Evolutionary conservation across 352 stramenopile species (phyloP), one percentile per base, ranked within the genome.

Genomic region (Hyaloperonospora brassicae): DNA sequence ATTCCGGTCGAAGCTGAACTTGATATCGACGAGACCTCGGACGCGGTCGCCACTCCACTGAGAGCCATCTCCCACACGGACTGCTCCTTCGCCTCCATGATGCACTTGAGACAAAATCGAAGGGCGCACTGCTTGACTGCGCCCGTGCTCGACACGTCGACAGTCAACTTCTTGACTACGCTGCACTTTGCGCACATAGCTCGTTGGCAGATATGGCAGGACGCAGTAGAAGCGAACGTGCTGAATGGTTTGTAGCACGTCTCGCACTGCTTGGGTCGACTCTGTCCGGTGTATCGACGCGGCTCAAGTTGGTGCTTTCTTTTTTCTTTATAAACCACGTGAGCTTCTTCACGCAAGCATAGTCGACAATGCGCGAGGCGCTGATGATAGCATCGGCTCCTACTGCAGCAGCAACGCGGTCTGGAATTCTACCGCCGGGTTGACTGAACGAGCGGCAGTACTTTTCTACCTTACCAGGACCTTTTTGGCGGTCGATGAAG

Each of bases 291-390:
- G 6, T 25, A 8, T 25, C 17, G 40, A 7, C 23, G 30, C 38
- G 38, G 22, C 14, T 9, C 9, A 24, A 12, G 10, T 47, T 31
- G 3, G 27, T 47, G 40, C 4, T 12, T n/a, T 24, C 61, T 50
- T 31, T 66, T 66, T 43, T 70, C 50, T 39, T 66, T 59, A 79
- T 71, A 7, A 86, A 52, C 66, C 62, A 83, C 47, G 57, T 70
- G 45, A 86, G 69, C 36, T 86, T 84, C 59, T 84, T 83, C 39
- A 76, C 55, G 47, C 76, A 72, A 14, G 73, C 67, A 46, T 73
- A 84, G 49, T 86, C 76, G 10, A 74, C 62, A 23, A 81, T 55
- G 0, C 50, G 53, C 13, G 66, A 64, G 21, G 55, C 63, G 13
- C 61, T 47, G 35, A 84, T 69, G 9, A 82, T 56, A 2, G 64